These are phyloP conservation scores for Grosmannia huntii DNA, from an alignment of 2,329 filamentous ascomycete species.

Conservation along the genomic window DNA sequence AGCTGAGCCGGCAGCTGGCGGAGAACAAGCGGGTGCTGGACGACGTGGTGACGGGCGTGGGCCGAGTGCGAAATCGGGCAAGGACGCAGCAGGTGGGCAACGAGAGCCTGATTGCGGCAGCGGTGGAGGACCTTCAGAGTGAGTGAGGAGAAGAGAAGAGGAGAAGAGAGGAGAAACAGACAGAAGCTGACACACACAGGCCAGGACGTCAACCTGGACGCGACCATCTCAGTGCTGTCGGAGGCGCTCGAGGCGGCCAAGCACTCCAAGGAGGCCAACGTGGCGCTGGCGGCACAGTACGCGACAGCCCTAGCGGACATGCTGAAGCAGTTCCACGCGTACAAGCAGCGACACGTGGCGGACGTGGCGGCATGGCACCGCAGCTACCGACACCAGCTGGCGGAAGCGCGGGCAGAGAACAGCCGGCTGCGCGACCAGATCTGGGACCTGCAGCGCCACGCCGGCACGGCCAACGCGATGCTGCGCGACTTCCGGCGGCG, in stretches of 20 bases:
- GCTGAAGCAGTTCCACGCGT: slow-evolving; percentile 52
- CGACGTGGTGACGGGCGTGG: slow-evolving; percentile 50
- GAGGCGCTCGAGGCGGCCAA: slow-evolving; percentile 51
- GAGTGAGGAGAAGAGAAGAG: slow-evolving; percentile 9
- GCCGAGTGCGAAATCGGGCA: slow-evolving; percentile 45
- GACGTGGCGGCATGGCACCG: slow-evolving; percentile 54
- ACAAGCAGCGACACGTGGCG: slow-evolving; percentile 48
- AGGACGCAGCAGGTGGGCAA: slow-evolving; percentile 39
- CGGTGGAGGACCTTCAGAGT: slow-evolving; percentile 46
- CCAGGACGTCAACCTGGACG: slow-evolving; percentile 38
- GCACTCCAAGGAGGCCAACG: slow-evolving; percentile 47
- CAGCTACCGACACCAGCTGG: slow-evolving; percentile 51
- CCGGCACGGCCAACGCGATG: slow-evolving; percentile 42
- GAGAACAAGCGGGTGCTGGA: slow-evolving; percentile 50
- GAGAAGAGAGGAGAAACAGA: background rate
- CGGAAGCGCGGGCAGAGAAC: slow-evolving; percentile 53
- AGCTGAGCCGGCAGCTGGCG: slow-evolving; percentile 48
- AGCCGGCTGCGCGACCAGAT: slow-evolving; percentile 50
- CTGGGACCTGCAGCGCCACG: slow-evolving; percentile 52
- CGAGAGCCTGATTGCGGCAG: slow-evolving; percentile 43
- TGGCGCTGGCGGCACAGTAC: slow-evolving; percentile 43
- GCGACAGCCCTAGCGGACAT: slow-evolving; percentile 43
- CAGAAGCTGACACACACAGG: slow-evolving; percentile 22
- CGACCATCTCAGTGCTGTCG: slow-evolving; percentile 45
- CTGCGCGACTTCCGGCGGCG: slow-evolving; percentile 43